phyloP scores from a whole-genome alignment of 768 basidiomycete species.

The Cantharellus anzutake region DNA sequence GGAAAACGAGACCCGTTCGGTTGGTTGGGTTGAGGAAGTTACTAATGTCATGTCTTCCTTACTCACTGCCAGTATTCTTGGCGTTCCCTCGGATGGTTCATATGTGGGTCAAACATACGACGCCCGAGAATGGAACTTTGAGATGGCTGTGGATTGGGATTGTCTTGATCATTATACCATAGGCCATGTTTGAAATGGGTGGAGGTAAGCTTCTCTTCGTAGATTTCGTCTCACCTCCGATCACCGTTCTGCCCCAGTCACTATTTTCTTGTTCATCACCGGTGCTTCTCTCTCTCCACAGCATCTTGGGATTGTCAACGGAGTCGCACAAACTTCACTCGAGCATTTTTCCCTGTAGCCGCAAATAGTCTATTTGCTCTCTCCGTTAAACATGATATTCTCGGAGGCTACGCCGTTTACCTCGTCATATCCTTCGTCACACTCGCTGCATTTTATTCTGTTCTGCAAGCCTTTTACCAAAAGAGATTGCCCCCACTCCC shows the following conservation, averaged over 20 bases:
- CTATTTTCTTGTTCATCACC: conserved; percentile 7
- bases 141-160: background rate
- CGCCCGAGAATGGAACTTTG: background rate
- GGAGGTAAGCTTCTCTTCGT: background rate
- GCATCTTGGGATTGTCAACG: conserved; percentile 6
- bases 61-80: conserved; percentile 1
- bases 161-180: background rate
- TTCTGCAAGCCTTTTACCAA: too few relatives aligned
- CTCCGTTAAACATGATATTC: conserved; percentile 1
- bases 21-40: conserved; percentile 28
- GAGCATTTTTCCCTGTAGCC: conserved; percentile 4
- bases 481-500: too few relatives aligned
- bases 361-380: conserved; percentile 7
- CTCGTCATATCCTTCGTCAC: background rate
- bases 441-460: background rate
- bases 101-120: background rate
- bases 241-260: background rate
- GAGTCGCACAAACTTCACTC: conserved; percentile 6
- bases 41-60: background rate
- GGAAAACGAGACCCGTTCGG: conserved; percentile 29
- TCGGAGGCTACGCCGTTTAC: background rate
- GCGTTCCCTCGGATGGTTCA: conserved; percentile 4
- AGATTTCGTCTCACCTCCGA: background rate
- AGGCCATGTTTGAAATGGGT: background rate
- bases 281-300: conserved; percentile 2